A percentile compares a stretch with the other conserved stretches of the same genome.
These are phyloP conservation scores for Madurella fahalii DNA, from an alignment of 2,329 filamentous ascomycete species.

Conservation along the genomic window DNA sequence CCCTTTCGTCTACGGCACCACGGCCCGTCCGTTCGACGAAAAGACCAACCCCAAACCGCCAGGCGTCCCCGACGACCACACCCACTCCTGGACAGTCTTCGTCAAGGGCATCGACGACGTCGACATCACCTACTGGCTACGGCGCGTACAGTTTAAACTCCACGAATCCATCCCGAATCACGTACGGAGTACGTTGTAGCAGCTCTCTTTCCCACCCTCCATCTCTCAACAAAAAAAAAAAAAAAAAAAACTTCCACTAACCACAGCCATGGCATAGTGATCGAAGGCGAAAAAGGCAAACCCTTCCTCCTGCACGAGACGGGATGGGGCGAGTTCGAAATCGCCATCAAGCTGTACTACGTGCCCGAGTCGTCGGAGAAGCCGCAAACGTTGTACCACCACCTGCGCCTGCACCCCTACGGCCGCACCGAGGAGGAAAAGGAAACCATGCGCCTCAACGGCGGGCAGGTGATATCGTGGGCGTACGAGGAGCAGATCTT, in stretches of 20 bases:
- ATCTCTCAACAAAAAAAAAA: background rate
- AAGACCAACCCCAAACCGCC: conserved; percentile 72
- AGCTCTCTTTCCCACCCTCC: background rate
- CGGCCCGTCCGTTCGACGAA: conserved; percentile 74
- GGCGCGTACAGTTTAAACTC: conserved; percentile 96
- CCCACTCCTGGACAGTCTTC: conserved; percentile 94
- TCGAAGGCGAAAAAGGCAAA: conserved; percentile 65
- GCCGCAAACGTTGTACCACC: conserved; percentile 91
- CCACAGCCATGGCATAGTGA: conserved; percentile 38
- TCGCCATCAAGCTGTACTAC: conserved; percentile 93
- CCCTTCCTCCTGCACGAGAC: conserved; percentile 86
- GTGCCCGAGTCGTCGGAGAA: conserved; percentile 85
- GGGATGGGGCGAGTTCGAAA: conserved; percentile 97
- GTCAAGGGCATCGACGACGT: conserved; percentile 85
- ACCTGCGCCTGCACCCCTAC: conserved; percentile 85
- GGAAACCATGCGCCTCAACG: conserved; percentile 53
- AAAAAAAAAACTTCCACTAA: background rate
- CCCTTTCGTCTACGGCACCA: conserved; percentile 71
- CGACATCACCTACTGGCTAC: conserved; percentile 91
- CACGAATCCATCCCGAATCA: conserved; percentile 95
- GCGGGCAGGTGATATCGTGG: conserved; percentile 68
- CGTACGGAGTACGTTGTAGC: conserved; percentile 59
- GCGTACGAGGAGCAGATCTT: conserved; percentile 93
- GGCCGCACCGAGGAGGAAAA: conserved; percentile 74
- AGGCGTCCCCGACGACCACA: conserved; percentile 81